Base-by-base conservation (phyloP, 331 rosid genomes). In the Phaseolus coccineus region DNA sequence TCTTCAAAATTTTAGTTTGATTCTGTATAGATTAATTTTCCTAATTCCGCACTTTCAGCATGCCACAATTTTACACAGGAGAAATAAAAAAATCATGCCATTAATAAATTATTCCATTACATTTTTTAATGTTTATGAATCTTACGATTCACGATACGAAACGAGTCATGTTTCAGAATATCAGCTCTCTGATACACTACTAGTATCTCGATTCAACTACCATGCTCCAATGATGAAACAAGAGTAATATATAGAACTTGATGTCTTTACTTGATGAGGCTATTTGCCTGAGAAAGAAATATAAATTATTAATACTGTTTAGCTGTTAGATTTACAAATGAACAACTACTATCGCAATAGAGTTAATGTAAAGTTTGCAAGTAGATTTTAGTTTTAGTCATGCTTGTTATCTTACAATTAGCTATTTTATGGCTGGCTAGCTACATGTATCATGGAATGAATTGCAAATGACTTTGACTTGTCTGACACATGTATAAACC, bases 181-280 rank as follows among this genome's bases (percentile, higher is more conserved):
- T 19, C 22, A 19, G 22, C 22, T 19, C 22, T 19, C 22, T 19
- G 22, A 19, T 19, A 19, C 0, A 19, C 22, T 19, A 19, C 22
- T 19, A 0, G 22, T 19, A 19, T 19, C 22, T 19, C 22, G 22
- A 19, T 19, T 19, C 22, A 19, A 19, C 22, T 19, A 19, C 22
- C 22, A 19, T 19, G 22, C 22, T 12, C 65, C 39, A 28, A 30
- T 14, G 37, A 13, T 30, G 67, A 22, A 30, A 30, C 14, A 8
- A 46, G 37, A 77, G 9, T 76, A n/a, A 55, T 47, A 59, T 39
- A 4, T 39, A 46, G 4, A 39, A 46, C 35, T 47, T 76, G 47
- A 52, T 59, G 70, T 85, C 73, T 62, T 37, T 14, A 42, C 59
- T 76, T 76, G 68, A 52, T 73, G 71, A 47, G 66, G 33, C 59